Percentiles rank a stretch among this genome's conserved stretches.
Evolutionary conservation across 2,329 filamentous ascomycete genomes (phyloP).

Genomic region (Biscogniauxia sp.): DNA sequence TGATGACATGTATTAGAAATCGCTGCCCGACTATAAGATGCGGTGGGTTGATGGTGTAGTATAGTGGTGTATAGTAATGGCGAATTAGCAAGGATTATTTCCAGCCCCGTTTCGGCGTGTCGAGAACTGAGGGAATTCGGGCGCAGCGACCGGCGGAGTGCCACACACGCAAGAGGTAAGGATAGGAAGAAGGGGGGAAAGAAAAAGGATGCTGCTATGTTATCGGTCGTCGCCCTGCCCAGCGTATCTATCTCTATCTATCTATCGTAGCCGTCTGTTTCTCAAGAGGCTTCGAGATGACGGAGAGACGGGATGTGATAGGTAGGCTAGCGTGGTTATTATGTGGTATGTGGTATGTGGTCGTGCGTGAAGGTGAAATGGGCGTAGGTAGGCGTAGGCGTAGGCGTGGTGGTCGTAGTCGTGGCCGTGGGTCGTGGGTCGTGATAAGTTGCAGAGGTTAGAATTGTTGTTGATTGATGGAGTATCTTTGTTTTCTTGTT

Average conservation of each 20-base stretch:
- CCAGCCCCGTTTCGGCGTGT: neutral
- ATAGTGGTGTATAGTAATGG: neutral
- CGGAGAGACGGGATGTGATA: too few relatives aligned
- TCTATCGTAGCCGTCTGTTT: neutral
- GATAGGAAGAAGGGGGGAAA: neutral
- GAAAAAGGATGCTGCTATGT: neutral
- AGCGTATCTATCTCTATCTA: too few relatives aligned
- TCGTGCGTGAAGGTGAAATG: too few relatives aligned
- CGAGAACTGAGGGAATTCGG: neutral
- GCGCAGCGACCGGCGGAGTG: neutral
- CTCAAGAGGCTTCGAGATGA: neutral
- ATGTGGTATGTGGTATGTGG: too few relatives aligned
- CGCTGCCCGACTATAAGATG: constrained; percentile 15
- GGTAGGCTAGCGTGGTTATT: too few relatives aligned
- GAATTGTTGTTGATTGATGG: neutral
- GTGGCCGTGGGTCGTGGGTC: neutral
- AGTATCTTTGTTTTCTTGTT: neutral
- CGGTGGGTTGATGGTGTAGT: constrained; percentile 1
- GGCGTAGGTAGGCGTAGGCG: too few relatives aligned
- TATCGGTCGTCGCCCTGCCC: too few relatives aligned
- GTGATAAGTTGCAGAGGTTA: neutral
- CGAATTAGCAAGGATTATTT: neutral
- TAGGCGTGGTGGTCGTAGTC: neutral
- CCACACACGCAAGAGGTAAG: neutral
- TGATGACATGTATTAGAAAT: neutral